Percentiles rank a stretch among this genome's conserved stretches.
Conservation (phyloP, 768 basidiomycete species). For the Tricholoma bakamatsutake region DNA sequence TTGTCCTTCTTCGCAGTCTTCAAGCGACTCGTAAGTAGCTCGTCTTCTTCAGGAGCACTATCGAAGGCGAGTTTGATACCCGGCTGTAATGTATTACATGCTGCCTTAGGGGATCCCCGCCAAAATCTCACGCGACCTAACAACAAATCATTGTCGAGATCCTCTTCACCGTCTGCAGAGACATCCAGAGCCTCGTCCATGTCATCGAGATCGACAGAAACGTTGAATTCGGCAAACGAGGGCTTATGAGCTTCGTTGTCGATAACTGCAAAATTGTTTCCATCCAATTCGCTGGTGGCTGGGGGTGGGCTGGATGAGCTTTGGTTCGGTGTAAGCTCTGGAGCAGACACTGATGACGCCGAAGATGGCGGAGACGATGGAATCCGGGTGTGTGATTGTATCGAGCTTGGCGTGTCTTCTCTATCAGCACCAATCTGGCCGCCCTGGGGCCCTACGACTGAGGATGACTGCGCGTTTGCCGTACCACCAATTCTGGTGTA, state of each 20-base stretch:
- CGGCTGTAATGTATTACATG: conserved; percentile 27
- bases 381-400: conserved; percentile 5
- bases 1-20: conserved; percentile 23
- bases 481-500: conserved; percentile 24
- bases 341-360: conserved; percentile 39
- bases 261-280: conserved; percentile 16
- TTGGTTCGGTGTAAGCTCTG: conserved; percentile 57
- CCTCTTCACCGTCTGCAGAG: conserved; percentile 23
- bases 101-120: conserved; percentile 29
- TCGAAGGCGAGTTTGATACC: conserved; percentile 33
- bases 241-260: conserved; percentile 4
- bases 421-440: background rate
- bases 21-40: conserved; percentile 20
- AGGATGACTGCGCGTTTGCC: conserved; percentile 18
- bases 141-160: conserved; percentile 28
- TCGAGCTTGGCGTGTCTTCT: conserved; percentile 7
- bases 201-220: background rate
- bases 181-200: conserved; percentile 17
- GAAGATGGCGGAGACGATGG: conserved; percentile 31
- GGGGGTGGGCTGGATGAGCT: conserved; percentile 63
- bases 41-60: conserved; percentile 20
- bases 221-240: background rate
- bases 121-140: conserved; percentile 41
- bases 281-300: conserved; percentile 33
- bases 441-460: conserved; percentile 7